Base-by-base conservation (phyloP, 148 eudicot genomes). In the Amaranthus hypochondriacus region DNA sequence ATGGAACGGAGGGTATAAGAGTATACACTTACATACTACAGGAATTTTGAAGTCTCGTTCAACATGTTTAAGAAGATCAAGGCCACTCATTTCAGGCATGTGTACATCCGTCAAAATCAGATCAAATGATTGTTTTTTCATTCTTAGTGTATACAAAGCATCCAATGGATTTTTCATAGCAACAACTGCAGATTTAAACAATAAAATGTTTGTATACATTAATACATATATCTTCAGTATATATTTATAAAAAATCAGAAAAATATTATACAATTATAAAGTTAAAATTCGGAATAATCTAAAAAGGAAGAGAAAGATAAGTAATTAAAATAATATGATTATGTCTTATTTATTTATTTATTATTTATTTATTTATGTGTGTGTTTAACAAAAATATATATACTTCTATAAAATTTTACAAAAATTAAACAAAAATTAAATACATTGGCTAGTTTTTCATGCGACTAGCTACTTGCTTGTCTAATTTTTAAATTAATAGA, bases 11-110 rank as follows among this genome's bases (percentile, higher is more conserved):
- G n/a, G n/a, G n/a, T n/a, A 18, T 18, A 18, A 18, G 18, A 49
- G 21, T 39, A 48, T 10, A 64, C 48, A 83, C 92, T 84, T 75
- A 88, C 95, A 79, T 11, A 88, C 79, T 4, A 88, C 84, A 6
- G 95, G 92, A 64, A 90, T 57, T 43, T 83, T 69, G 74, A 81
- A 88, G 51, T 86, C 86, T 76, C 80, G 62, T 14, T 67, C 62
- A 28, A 85, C 82, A 67, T 62, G 74, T 62, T 76, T 75, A 62
- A 84, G 88, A 12, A 88, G 78, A 18, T 88, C 76, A 13, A 88
- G 79, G 14, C 96, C 96, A 75, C 81, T 79, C 90, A 88, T 90
- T 56, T 84, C 76, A 43, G 92, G 92, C 92, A 90, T 88, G 72
- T 90, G 87, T 28, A 90, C 87, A 70, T 90, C 90, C 44, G 83